Conservation (phyloP, 176 grass and related monocot species). For the Chrysopogon serrulatus region DNA sequence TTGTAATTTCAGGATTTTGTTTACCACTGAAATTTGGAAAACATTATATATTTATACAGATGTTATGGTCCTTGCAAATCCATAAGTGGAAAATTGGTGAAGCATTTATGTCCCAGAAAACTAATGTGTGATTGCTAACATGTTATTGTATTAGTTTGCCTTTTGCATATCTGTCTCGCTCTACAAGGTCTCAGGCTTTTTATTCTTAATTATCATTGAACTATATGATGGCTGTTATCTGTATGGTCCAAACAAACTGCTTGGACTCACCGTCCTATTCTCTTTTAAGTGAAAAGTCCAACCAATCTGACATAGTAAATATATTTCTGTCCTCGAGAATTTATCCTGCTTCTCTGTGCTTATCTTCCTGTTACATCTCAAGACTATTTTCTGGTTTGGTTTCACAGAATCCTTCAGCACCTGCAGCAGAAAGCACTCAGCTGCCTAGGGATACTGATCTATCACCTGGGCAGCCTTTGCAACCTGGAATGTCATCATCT, state of each 20-base stretch:
- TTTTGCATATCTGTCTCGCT: neutral
- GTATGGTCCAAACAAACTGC: neutral
- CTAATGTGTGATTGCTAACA: neutral
- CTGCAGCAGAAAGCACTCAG: constrained; percentile 61
- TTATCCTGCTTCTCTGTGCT: neutral
- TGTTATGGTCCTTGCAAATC: neutral
- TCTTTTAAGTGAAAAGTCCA: neutral
- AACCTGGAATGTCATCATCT: constrained; percentile 61
- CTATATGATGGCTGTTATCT: neutral
- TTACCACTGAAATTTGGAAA: neutral
- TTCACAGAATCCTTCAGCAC: constrained; percentile 46
- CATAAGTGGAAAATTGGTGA: neutral
- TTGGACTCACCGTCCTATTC: neutral
- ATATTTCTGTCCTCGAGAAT: neutral
- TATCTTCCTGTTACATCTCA: neutral
- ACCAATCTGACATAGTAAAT: neutral
- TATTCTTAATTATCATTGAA: neutral
- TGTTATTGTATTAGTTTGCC: neutral
- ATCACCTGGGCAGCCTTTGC: constrained; percentile 74
- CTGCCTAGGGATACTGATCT: constrained; percentile 72
- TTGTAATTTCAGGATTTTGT: neutral
- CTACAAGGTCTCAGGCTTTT: neutral
- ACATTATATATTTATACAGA: neutral
- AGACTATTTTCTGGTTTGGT: constrained; percentile 8
- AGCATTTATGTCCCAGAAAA: neutral